These are phyloP conservation scores for Boletus eberwhitei DNA, from an alignment of 768 basidiomycete genomes.

Conservation along the genomic window DNA sequence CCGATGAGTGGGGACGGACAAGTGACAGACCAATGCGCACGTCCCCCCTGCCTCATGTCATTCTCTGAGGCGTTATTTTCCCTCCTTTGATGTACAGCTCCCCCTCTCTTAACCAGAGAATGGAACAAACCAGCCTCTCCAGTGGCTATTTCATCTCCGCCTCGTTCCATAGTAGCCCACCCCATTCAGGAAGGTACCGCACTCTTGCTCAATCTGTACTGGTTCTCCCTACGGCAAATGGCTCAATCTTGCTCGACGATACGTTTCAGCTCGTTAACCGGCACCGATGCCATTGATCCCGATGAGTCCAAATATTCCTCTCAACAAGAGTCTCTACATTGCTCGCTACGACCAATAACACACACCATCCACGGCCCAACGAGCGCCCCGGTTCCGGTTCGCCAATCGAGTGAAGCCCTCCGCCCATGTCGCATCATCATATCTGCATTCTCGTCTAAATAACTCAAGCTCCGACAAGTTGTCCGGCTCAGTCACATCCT, in stretches of 20 bases:
- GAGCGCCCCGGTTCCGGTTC: slow-evolving; percentile 11
- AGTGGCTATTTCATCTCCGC: slow-evolving; percentile 33
- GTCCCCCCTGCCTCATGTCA: slow-evolving; percentile 21
- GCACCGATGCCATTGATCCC: slow-evolving; percentile 22
- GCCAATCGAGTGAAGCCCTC: slow-evolving; percentile 16
- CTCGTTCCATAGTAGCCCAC: slow-evolving; percentile 5
- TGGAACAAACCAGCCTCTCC: slow-evolving; percentile 10
- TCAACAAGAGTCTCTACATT: neutral
- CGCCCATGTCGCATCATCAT: slow-evolving; percentile 28
- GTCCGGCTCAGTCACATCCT: slow-evolving; percentile 5
- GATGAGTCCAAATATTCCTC: neutral
- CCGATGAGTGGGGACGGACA: slow-evolving; percentile 13
- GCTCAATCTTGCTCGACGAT: slow-evolving; percentile 7
- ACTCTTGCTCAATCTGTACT: slow-evolving; percentile 15
- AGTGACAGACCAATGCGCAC: neutral
- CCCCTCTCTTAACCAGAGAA: slow-evolving; percentile 14
- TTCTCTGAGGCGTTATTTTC: slow-evolving; percentile 4
- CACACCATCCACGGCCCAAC: neutral
- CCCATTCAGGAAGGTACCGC: slow-evolving; percentile 19
- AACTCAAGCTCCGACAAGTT: slow-evolving; percentile 20
- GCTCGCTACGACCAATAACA: no score
- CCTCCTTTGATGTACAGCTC: slow-evolving; percentile 13
- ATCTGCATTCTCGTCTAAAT: slow-evolving; percentile 15
- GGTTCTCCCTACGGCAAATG: slow-evolving; percentile 26
- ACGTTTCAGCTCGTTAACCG: slow-evolving; percentile 6